Conservation (phyloP, 106 monocot genomes). For the Platanthera guangdongensis region DNA sequence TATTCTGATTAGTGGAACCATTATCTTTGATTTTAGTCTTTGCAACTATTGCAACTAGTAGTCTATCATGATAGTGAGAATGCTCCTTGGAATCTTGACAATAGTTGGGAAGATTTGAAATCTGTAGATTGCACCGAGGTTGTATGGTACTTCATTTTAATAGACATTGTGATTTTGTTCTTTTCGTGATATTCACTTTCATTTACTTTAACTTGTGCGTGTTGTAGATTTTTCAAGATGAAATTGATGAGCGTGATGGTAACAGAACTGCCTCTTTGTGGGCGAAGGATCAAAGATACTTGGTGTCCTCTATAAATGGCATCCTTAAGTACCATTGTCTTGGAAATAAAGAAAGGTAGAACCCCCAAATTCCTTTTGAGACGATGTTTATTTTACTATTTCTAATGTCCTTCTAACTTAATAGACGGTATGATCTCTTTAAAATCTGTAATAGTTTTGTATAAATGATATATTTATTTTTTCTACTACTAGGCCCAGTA, state of each 20-base stretch:
- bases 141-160: slow-evolving; percentile 6
- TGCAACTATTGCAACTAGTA: slow-evolving; percentile 77
- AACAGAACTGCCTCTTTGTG: slow-evolving; percentile 25
- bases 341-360: slow-evolving; percentile 73
- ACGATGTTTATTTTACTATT: slow-evolving; percentile 79
- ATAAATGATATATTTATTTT: slow-evolving; percentile 2
- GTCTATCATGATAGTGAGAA: slow-evolving; percentile 86
- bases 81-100: slow-evolving; percentile 59
- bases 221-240: slow-evolving; percentile 80
- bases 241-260: slow-evolving; percentile 45
- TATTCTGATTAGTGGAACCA: not conserved
- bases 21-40: slow-evolving; percentile 41
- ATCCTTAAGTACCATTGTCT: slow-evolving; percentile 85
- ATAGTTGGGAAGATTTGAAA: slow-evolving; percentile 81
- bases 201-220: not conserved
- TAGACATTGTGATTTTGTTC: not conserved
- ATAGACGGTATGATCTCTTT: not conserved
- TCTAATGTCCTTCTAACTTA: slow-evolving; percentile 47
- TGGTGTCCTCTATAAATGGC: slow-evolving; percentile 94
- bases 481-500: slow-evolving; percentile 70
- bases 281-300: slow-evolving; percentile 51
- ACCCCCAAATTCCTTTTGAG: slow-evolving; percentile 68
- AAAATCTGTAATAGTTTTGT: not conserved
- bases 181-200: not conserved
- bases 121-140: slow-evolving; percentile 88